phyloP scores from a whole-genome alignment of 208 protist genomes.

The Acanthamoeba culbertsoni region DNA sequence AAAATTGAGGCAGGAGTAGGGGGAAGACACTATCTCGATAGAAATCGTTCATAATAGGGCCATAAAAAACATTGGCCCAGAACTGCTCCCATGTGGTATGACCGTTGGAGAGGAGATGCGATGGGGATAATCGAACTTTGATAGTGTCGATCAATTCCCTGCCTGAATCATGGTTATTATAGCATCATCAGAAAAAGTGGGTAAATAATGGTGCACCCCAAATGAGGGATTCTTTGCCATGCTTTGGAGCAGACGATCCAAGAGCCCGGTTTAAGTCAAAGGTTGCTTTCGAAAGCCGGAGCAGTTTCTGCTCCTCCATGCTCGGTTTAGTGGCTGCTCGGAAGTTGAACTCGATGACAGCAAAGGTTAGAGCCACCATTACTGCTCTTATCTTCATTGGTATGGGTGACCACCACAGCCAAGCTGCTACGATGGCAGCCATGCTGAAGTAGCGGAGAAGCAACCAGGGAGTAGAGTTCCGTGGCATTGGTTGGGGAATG shows the following conservation, averaged over 20 bases:
- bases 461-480: not conserved
- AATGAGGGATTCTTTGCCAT: too few relatives aligned
- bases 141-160: not conserved
- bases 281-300: too few relatives aligned
- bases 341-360: slow-evolving; percentile 36
- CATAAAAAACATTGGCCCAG: slow-evolving; percentile 42
- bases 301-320: not conserved
- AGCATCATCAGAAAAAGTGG: too few relatives aligned
- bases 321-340: not conserved
- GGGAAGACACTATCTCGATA: not conserved
- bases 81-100: slow-evolving; percentile 49
- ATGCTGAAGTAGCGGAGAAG: not conserved
- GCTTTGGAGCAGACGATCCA: too few relatives aligned
- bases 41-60: slow-evolving; percentile 10
- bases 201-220: too few relatives aligned
- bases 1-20: not conserved
- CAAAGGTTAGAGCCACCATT: not conserved
- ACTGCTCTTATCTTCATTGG: not conserved
- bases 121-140: not conserved
- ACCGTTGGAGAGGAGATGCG: not conserved
- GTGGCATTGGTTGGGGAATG: not conserved
- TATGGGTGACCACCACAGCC: not conserved
- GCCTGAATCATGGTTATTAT: too few relatives aligned
- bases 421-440: not conserved
- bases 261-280: too few relatives aligned